phyloP scores from a whole-genome alignment of 306 rosid genomes.

The Senna siamea region DNA sequence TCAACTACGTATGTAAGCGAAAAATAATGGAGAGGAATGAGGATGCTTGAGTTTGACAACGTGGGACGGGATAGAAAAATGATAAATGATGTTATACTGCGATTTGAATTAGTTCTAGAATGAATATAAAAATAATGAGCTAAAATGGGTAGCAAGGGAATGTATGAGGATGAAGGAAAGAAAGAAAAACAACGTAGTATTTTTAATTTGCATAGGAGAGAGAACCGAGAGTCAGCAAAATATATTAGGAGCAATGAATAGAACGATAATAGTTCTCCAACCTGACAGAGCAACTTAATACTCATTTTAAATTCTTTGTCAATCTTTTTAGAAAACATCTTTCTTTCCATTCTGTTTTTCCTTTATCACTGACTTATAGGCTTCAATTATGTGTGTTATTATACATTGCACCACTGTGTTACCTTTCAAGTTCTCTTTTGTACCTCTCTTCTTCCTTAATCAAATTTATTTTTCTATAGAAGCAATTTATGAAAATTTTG shows the following conservation, averaged over 20 bases:
- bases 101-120: background rate
- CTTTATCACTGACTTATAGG: no score
- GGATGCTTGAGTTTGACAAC: no score
- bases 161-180: background rate
- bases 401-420: no score
- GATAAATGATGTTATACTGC: background rate
- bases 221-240: background rate
- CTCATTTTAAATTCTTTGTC: background rate
- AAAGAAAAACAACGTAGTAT: background rate
- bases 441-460: no score
- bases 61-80: no score
- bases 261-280: background rate
- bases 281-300: background rate
- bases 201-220: background rate
- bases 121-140: background rate
- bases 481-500: no score
- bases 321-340: background rate
- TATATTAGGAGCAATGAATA: background rate
- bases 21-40: no score
- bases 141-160: background rate
- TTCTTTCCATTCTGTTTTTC: background rate
- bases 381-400: no score
- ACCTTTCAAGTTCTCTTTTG: no score
- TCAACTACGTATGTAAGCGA: no score
- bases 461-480: no score